Evolutionary conservation across 768 basidiomycete genomes (phyloP).

Genomic region (Serendipita indica): DNA sequence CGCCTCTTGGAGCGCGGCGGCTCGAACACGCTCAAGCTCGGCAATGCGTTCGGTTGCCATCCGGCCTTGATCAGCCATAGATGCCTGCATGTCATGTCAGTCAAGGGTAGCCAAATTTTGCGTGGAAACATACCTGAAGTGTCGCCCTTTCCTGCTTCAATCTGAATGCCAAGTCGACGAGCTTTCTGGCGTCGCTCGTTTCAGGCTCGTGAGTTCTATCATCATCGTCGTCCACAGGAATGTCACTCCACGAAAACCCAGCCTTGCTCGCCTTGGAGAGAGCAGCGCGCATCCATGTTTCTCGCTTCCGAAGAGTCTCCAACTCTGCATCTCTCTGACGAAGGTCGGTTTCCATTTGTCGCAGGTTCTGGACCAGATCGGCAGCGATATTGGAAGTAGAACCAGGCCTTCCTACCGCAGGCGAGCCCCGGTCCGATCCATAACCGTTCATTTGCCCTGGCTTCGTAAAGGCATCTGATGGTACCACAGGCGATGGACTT

Average conservation of each 20-base stretch:
- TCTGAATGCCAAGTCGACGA: conserved; percentile 57
- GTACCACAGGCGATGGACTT: conserved; percentile 44
- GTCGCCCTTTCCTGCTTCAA: conserved; percentile 82
- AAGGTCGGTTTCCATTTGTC: conserved; percentile 35
- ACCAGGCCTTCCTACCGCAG: conserved; percentile 18
- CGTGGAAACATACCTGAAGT: conserved; percentile 48
- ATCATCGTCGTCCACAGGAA: conserved; percentile 36
- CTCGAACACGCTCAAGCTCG: conserved; percentile 63
- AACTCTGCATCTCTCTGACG: conserved; percentile 47
- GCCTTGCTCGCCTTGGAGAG: conserved; percentile 57
- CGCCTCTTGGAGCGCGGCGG: conserved; percentile 78
- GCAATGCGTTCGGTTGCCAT: conserved; percentile 60
- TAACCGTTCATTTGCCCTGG: conserved; percentile 39
- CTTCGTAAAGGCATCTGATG: conserved; percentile 46
- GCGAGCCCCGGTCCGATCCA: conserved; percentile 26
- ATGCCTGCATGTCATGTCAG: conserved; percentile 31
- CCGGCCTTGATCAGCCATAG: conserved; percentile 59
- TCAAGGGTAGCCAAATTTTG: background rate
- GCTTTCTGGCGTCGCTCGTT: conserved; percentile 31
- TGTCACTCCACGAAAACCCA: conserved; percentile 37
- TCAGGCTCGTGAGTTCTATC: conserved; percentile 33
- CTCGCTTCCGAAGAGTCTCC: conserved; percentile 57
- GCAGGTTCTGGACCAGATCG: conserved; percentile 66
- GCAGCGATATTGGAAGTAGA: conserved; percentile 58
- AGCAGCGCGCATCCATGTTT: conserved; percentile 76